Evolutionary conservation across 2,329 filamentous ascomycete species (phyloP), one percentile per base, ranked within the genome.

Genomic region (Cordyceps fumosorosea): DNA sequence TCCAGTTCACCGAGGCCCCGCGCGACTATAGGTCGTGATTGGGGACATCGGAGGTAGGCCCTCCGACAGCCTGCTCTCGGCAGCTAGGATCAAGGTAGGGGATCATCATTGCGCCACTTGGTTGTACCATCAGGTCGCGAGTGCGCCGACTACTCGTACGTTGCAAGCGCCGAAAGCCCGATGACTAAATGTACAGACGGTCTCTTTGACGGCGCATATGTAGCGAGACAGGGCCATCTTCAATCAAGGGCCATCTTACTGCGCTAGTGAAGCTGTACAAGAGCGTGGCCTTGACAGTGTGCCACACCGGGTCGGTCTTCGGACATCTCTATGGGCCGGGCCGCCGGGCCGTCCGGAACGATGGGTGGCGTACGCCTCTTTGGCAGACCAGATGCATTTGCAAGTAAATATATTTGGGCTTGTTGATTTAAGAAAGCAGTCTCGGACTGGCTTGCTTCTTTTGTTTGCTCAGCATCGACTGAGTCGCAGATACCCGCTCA

Each of bases 231-330:
- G 18, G 32, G 12, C 32, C 6, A n/a, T n/a, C 34, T 5, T 37
- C 34, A 37, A 6, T 37, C 5, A 37, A 37, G 11, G 34, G 34
- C 34, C 34, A 37, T 37, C 6, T 37, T 11, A 16, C 1, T 20
- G 37, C 37, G 18, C 42, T 56, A 56, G 55, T 16, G 56, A 12
- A 10, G 22, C 11, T 5, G 40, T 8, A 20, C 37, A 20, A 20
- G 56, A 22, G 16, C 12, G 6, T 40, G 14, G 29, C 20, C 8
- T 7, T 18, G 22, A 20, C 29, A 12, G 18, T 45, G 34, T n/a
- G n/a, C n/a, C n/a, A n/a, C n/a, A n/a, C 29, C 55, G 44, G 20
- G 7, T 58, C 56, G 56, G 56, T 20, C 45, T 58, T 58, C 56
- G 56, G 56, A 58, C 56, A 56, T 56, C 11, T 32, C 14, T 22